phyloP scores from a whole-genome alignment of 1,139 yeast species.

The Pichia inconspicua region DNA sequence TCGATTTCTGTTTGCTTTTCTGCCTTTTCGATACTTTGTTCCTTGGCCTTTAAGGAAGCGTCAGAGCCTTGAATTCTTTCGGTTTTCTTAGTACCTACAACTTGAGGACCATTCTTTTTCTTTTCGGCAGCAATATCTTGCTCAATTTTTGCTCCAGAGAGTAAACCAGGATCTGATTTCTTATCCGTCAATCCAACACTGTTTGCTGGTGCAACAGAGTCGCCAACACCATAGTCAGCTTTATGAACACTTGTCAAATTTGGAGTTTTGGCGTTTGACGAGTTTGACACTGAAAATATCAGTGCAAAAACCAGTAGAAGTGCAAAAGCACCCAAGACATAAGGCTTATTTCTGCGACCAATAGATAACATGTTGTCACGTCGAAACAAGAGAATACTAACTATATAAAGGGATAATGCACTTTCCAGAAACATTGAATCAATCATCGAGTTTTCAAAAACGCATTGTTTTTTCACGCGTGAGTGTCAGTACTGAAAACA shows the following conservation, averaged over 20 bases:
- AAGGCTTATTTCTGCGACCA: slow-evolving; percentile 3
- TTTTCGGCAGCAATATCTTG: slow-evolving; percentile 12
- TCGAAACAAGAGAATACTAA: background rate
- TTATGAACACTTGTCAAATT: slow-evolving; percentile 5
- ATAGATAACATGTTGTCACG: slow-evolving; percentile 1
- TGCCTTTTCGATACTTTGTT: slow-evolving; percentile 10
- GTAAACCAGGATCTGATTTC: slow-evolving; percentile 3
- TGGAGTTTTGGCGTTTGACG: background rate
- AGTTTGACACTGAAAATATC: background rate
- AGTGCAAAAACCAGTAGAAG: background rate
- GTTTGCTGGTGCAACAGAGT: slow-evolving; percentile 6
- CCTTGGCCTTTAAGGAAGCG: slow-evolving; percentile 15
- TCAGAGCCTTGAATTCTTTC: slow-evolving; percentile 14
- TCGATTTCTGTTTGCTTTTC: background rate
- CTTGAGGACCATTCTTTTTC: slow-evolving; percentile 1
- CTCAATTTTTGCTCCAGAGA: slow-evolving; percentile 16
- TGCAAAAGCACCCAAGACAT: slow-evolving; percentile 6
- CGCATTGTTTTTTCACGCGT: too few species aligned
- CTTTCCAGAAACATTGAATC: too few species aligned
- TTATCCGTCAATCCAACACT: slow-evolving; percentile 3
- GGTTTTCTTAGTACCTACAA: slow-evolving; percentile 6
- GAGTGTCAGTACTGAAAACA: too few species aligned
- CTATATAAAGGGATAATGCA: too few species aligned
- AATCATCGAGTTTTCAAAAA: too few species aligned
- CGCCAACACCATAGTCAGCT: slow-evolving; percentile 14